A percentile compares a stretch with the other conserved stretches of the same genome.
phyloP scores from a whole-genome alignment of 345 rosid genomes.

The Erysimum cheiranthoides region DNA sequence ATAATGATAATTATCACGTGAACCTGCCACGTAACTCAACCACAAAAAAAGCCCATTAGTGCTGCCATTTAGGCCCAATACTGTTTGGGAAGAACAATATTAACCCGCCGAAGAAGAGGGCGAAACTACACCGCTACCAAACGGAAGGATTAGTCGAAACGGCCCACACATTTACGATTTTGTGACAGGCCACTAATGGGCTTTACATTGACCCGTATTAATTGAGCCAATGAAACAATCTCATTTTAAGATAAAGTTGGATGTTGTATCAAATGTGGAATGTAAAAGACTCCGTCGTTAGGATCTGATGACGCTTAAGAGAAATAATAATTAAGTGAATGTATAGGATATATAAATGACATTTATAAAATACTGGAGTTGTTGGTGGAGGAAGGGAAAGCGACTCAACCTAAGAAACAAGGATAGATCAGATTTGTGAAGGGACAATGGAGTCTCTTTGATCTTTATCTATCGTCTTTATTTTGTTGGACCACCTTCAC shows the following conservation, averaged over 20 bases:
- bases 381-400: slow-evolving; percentile 38
- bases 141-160: neutral
- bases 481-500: slow-evolving; percentile 41
- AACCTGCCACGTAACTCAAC: slow-evolving; percentile 27
- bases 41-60: slow-evolving; percentile 19
- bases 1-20: slow-evolving; percentile 2
- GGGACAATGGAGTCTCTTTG: slow-evolving; percentile 38
- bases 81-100: neutral
- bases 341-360: neutral
- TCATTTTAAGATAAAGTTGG: neutral
- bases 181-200: slow-evolving; percentile 1
- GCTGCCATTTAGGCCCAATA: neutral
- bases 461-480: slow-evolving; percentile 41
- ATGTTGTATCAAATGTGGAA: neutral
- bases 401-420: slow-evolving; percentile 39
- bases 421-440: slow-evolving; percentile 24
- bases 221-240: slow-evolving; percentile 7
- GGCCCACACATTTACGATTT: neutral
- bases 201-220: neutral
- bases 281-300: neutral
- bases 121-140: neutral
- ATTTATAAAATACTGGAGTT: slow-evolving; percentile 12
- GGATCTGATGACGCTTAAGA: neutral
- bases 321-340: neutral
- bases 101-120: neutral